These are phyloP conservation scores for Trichoderma harzianum DNA, from an alignment of 2,329 filamentous ascomycete species.

Conservation along the genomic window DNA sequence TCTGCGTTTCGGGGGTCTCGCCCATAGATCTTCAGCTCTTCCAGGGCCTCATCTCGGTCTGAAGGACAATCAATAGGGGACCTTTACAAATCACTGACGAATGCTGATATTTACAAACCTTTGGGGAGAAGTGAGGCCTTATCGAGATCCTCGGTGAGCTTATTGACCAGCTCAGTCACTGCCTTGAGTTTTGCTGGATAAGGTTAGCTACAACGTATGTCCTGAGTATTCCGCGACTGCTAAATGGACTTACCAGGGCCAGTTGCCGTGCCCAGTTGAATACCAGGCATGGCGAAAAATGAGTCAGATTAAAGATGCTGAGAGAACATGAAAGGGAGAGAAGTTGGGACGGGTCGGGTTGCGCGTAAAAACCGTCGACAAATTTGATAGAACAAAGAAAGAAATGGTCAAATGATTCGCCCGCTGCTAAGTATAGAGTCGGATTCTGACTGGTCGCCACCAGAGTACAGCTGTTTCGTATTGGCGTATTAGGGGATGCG, in stretches of 20 bases:
- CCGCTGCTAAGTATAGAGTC: background rate
- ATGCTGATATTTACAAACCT: constrained; percentile 44
- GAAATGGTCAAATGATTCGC: background rate
- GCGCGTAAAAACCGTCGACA: background rate
- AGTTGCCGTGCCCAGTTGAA: constrained; percentile 32
- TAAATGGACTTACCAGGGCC: constrained; percentile 40
- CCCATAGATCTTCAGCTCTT: constrained; percentile 65
- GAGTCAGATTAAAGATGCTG: background rate
- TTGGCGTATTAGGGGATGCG: background rate
- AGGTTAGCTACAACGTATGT: constrained; percentile 18
- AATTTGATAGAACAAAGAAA: background rate
- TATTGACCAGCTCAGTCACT: constrained; percentile 61
- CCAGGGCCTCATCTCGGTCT: constrained; percentile 62
- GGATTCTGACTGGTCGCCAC: constrained; percentile 9
- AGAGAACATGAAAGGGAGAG: background rate
- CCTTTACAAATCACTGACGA: background rate
- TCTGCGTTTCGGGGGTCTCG: constrained; percentile 69
- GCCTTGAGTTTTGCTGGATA: constrained; percentile 62
- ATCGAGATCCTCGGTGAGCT: constrained; percentile 60
- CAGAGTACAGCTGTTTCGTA: background rate
- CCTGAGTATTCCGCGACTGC: background rate
- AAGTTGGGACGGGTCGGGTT: background rate
- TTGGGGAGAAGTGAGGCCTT: constrained; percentile 55
- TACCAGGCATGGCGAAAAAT: constrained; percentile 25
- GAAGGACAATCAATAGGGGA: background rate